These are phyloP conservation scores for Lophium mytilinum DNA, from an alignment of 495 filamentous ascomycete genomes.

Conservation along the genomic window DNA sequence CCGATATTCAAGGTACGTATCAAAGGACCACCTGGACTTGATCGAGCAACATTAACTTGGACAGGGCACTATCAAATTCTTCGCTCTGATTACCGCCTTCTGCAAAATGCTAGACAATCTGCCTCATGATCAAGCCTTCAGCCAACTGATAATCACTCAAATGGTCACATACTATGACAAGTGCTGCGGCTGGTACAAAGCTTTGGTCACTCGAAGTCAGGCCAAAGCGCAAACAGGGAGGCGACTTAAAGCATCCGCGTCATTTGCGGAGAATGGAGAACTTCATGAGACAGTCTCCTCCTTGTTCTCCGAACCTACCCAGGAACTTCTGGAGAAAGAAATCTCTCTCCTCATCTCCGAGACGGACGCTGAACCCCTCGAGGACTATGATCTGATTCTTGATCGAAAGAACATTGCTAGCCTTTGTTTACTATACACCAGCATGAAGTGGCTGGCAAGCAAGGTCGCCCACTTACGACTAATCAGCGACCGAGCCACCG, in stretches of 20 bases:
- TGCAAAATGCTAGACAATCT: conserved; percentile 92
- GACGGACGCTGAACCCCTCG: conserved; percentile 55
- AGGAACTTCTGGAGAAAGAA: conserved; percentile 43
- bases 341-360: conserved; percentile 55
- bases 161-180: conserved; percentile 86
- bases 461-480: conserved; percentile 69
- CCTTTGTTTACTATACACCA: conserved; percentile 83
- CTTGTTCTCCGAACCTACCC: conserved; percentile 42
- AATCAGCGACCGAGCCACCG: conserved; percentile 45
- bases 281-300: conserved; percentile 56
- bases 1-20: conserved; percentile 69
- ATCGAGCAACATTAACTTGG: neutral
- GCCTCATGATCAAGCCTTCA: conserved; percentile 94
- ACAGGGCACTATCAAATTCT: conserved; percentile 76
- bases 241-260: conserved; percentile 63
- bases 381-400: conserved; percentile 73
- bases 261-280: conserved; percentile 59
- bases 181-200: conserved; percentile 70
- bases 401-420: conserved; percentile 79
- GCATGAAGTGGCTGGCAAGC: conserved; percentile 93
- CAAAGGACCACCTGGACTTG: neutral
- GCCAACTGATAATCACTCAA: conserved; percentile 78
- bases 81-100: conserved; percentile 75
- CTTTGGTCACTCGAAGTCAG: conserved; percentile 51
- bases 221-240: conserved; percentile 34